Conservation (phyloP, 371 early-diverging fungal species). For the Mucor irregularis region DNA sequence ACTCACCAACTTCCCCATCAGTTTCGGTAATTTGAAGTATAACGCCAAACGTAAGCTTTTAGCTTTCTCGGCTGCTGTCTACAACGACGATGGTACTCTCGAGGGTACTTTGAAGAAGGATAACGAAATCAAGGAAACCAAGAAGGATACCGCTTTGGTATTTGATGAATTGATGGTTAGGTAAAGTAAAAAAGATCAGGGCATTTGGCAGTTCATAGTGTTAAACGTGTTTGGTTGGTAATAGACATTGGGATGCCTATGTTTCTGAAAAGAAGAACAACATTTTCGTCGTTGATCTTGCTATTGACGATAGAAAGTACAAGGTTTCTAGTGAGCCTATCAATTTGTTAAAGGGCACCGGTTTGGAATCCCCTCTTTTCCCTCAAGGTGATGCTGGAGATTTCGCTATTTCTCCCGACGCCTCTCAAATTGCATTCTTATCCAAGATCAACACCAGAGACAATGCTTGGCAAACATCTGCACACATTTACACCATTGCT, state of each 20-base stretch:
- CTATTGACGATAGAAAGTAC: slow-evolving; percentile 24
- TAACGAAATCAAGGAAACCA: slow-evolving; percentile 36
- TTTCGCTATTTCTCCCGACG: slow-evolving; percentile 66
- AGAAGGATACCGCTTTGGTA: slow-evolving; percentile 54
- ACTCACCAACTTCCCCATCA: slow-evolving; percentile 53
- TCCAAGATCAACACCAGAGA: slow-evolving; percentile 64
- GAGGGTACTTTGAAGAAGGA: slow-evolving; percentile 46
- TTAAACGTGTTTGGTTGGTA: neutral
- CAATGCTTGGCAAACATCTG: slow-evolving; percentile 80
- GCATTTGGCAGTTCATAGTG: neutral
- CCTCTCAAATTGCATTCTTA: slow-evolving; percentile 68
- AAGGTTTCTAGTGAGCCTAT: slow-evolving; percentile 34
- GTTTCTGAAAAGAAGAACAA: slow-evolving; percentile 57
- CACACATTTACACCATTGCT: slow-evolving; percentile 67
- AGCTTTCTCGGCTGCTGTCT: slow-evolving; percentile 60
- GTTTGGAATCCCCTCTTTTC: slow-evolving; percentile 56
- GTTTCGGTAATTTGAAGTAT: slow-evolving; percentile 49
- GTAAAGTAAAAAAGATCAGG: slow-evolving; percentile 22
- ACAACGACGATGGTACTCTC: slow-evolving; percentile 40
- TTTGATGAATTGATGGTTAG: slow-evolving; percentile 68
- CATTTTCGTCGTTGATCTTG: slow-evolving; percentile 53
- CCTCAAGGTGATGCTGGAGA: slow-evolving; percentile 65
- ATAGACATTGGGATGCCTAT: slow-evolving; percentile 71
- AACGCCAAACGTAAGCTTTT: slow-evolving; percentile 43
- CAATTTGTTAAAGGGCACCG: slow-evolving; percentile 53